Base-by-base conservation (phyloP, 2,329 filamentous ascomycete genomes). In the Fusarium fracticaudum region DNA sequence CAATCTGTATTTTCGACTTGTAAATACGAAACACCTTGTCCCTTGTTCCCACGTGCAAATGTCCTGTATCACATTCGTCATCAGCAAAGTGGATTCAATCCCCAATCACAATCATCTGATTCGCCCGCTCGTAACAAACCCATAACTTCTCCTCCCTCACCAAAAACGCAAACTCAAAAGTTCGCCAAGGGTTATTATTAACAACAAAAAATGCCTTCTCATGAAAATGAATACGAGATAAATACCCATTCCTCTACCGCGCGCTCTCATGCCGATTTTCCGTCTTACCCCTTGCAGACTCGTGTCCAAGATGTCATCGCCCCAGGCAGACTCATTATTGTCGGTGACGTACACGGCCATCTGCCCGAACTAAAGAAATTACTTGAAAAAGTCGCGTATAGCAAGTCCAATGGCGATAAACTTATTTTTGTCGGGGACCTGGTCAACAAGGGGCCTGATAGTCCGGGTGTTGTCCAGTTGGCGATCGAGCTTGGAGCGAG, bases 341-440 rank as follows among this genome's bases (percentile, higher is more conserved):
- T 98, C 35, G 95, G 95, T 53, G 95, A 98, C 83, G 93, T 98
- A 4, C 95, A 98, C 83, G 95, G 95, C 18, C 95, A 95, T 82
- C 89, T 89, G 69, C 80, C 88, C 14, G 89, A 94, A 69, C 84
- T 93, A 80, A 82, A 85, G 78, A 80, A 86, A 20, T 85, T 98
- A 10, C 86, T 98, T 14, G 80, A 87, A 8, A 91, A 94, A 77
- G 84, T 92, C 18, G 81, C 86, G n/a, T 95, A 94, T 80, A 82
- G 91, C 58, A 74, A 24, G 11, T 13, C 31, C 1, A 53, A 68
- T 15, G 73, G 73, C 6, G 95, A 96, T 79, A 92, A 94, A 76
- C 84, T 96, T 15, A 86, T 96, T 6, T 86, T 95, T 44, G 87
- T 90, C 1, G 94, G 94, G 43, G 93, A 96, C 79, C 85, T 95